phyloP scores from a whole-genome alignment of 2,329 filamentous ascomycete genomes.

The Neonectria sp. region DNA sequence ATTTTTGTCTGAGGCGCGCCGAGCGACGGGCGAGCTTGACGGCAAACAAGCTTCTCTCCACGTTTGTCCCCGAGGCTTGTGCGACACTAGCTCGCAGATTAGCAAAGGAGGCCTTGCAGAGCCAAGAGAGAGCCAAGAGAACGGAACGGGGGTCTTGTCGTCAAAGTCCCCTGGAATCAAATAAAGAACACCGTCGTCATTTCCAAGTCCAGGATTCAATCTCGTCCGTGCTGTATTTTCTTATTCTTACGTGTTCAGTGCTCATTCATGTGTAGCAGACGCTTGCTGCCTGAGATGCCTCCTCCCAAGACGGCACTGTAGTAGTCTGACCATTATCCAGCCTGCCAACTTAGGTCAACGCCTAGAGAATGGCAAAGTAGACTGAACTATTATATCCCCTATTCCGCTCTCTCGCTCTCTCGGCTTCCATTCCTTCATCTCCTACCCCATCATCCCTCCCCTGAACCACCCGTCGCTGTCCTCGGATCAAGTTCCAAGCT shows the following conservation, averaged over 20 bases:
- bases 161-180: not conserved
- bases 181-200: not conserved
- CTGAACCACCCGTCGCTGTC: no score
- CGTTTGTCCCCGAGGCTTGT: slow-evolving; percentile 23
- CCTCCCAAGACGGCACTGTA: no score
- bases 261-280: not conserved
- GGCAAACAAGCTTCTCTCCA: slow-evolving; percentile 34
- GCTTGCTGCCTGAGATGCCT: no score
- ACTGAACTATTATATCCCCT: not conserved
- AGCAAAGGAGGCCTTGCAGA: not conserved
- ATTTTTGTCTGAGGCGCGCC: slow-evolving; percentile 14
- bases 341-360: no score
- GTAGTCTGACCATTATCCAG: no score
- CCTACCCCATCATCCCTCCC: not conserved
- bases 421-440: no score
- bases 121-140: no score
- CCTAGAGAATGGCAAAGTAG: no score
- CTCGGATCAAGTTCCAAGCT: not conserved
- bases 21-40: not conserved
- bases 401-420: not conserved
- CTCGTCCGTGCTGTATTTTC: not conserved
- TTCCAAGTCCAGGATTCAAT: not conserved
- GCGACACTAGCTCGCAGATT: not conserved
- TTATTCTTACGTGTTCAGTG: not conserved
- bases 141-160: not conserved